Evolutionary conservation across 371 early-diverging fungal species (phyloP), one percentile per base, ranked within the genome.

Genomic region (Rhizopus sp.): DNA sequence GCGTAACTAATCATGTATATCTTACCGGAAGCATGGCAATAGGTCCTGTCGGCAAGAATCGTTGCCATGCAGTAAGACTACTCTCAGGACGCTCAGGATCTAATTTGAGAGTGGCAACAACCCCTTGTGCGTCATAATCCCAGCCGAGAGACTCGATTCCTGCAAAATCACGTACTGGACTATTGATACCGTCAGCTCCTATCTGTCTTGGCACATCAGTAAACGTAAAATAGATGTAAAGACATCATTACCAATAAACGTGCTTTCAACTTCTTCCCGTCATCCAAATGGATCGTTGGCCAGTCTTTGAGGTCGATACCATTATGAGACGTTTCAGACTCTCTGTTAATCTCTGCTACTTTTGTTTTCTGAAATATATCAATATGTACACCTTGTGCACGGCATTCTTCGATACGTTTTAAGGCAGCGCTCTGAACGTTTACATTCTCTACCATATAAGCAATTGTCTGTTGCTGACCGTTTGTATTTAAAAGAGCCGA

Each of bases 21-120:
- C 73, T 63, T 81, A 92, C 88, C 12, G 98, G 98, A 45, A 97
- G 76, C 74, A 96, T 70, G 0, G 97, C 97, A 46, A 98, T 82
- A 0, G 97, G 95, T 0, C 98, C 98, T 0, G 91, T 88, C 0
- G 97, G 97, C 47, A 98, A 77, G 66, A 98, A 98, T 53, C 96
- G 77, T 73, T 98, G 97, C 85, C 88, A 98, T 1, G 96, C 96
- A 0, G 91, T 86, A 9, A 46, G 7, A 3, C 12, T 46, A 33
- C 68, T 61, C 46, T 88, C 89, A 16, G 76, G 77, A 38, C 75
- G 57, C 7, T 46, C 40, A 30, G 63, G 45, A 51, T 79, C 74
- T 31, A 69, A 37, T 50, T 84, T 68, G n/a, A 97, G 73, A 3
- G 95, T 95, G 6, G 93, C 97, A 0, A 97, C 98, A 9, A 96